A percentile compares a stretch with the other conserved stretches of the same genome.
phyloP scores from a whole-genome alignment of 805 yeast genomes.

The Sungouiozyma ichnusensis region DNA sequence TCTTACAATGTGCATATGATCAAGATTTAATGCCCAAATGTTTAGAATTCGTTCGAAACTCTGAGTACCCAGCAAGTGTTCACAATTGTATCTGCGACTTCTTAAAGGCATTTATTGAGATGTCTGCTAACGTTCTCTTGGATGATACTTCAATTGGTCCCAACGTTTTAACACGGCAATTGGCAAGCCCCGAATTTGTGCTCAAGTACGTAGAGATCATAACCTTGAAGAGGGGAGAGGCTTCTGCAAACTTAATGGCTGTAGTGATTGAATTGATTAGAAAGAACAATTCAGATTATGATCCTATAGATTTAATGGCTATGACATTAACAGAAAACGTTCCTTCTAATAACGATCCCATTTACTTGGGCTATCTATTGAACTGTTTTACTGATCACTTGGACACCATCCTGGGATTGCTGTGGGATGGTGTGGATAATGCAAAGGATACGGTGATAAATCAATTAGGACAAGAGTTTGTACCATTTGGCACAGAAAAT shows the following conservation, averaged over 20 bases:
- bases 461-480: constrained; percentile 49
- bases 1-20: constrained; percentile 63
- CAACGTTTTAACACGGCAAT: constrained; percentile 75
- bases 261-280: constrained; percentile 87
- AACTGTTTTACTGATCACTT: constrained; percentile 59
- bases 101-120: constrained; percentile 81
- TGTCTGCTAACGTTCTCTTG: constrained; percentile 86
- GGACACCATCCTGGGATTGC: constrained; percentile 12
- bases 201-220: constrained; percentile 59
- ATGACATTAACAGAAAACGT: constrained; percentile 74
- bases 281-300: constrained; percentile 93
- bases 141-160: constrained; percentile 83
- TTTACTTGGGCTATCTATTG: constrained; percentile 77
- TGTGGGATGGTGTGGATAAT: constrained; percentile 12
- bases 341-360: constrained; percentile 83
- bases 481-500: constrained; percentile 81
- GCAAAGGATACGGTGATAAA: constrained; percentile 28
- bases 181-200: constrained; percentile 61
- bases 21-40: constrained; percentile 65
- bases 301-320: constrained; percentile 65
- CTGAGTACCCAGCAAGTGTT: constrained; percentile 46
- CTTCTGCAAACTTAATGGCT: constrained; percentile 83
- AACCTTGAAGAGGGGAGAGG: constrained; percentile 57
- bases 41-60: constrained; percentile 51
- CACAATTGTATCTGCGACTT: constrained; percentile 94